These are phyloP conservation scores for Phlegmacium glaucopus DNA, from an alignment of 768 basidiomycete species.

Conservation along the genomic window DNA sequence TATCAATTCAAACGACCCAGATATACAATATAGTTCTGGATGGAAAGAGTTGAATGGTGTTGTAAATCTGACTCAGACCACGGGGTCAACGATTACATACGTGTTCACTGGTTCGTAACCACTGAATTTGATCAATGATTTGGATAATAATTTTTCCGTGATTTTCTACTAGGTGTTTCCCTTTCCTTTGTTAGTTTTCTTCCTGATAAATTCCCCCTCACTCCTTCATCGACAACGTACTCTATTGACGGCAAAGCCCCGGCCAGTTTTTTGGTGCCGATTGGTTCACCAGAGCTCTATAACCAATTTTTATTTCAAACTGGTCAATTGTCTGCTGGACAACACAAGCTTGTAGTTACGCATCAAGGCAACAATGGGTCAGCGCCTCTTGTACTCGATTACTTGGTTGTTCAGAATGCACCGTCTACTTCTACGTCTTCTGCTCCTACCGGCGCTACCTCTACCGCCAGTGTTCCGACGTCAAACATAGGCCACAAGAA, in stretches of 20 bases:
- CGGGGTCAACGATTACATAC: conserved; percentile 17
- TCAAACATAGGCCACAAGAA: too few species aligned
- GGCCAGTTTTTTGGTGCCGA: conserved; percentile 3
- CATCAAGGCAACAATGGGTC: conserved; percentile 14
- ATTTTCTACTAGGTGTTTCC: conserved; percentile 17
- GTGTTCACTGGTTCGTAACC: conserved; percentile 23
- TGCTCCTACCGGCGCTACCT: too few species aligned
- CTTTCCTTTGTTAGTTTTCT: conserved; percentile 16
- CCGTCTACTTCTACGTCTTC: too few species aligned
- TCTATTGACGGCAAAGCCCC: conserved; percentile 17
- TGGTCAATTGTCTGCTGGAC: conserved; percentile 10
- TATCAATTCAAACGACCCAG: conserved; percentile 13
- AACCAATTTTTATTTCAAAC: conserved; percentile 22
- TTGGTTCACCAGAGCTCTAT: conserved; percentile 14
- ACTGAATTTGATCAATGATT: background rate
- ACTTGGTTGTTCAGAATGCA: conserved; percentile 9
- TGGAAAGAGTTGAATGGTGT: conserved; percentile 14
- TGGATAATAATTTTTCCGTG: background rate
- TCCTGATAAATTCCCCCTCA: conserved; percentile 16
- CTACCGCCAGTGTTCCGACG: too few species aligned
- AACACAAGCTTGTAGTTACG: conserved; percentile 21
- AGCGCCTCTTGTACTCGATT: conserved; percentile 20
- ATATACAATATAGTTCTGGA: conserved; percentile 15
- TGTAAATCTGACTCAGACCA: conserved; percentile 15
- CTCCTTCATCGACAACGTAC: conserved; percentile 14